Conservation (phyloP, 192 early-diverging fungal genomes). For the Phlyctochytrium planicorne region DNA sequence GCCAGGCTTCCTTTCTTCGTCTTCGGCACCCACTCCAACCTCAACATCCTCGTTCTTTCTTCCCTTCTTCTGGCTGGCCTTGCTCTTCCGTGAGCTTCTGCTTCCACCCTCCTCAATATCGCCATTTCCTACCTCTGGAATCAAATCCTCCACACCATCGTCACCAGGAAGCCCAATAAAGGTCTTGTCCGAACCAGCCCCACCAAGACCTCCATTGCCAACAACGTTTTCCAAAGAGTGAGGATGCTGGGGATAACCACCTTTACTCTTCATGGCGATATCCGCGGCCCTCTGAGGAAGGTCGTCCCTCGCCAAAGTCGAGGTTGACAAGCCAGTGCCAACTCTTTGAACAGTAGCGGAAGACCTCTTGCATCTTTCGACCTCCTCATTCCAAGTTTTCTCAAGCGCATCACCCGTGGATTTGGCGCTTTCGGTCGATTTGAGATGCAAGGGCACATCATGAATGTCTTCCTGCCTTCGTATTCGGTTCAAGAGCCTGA, state of each 20-base stretch:
- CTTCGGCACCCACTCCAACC: neutral
- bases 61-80: neutral
- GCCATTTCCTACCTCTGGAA: neutral
- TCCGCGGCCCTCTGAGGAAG: no score
- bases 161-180: neutral
- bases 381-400: slow-evolving; percentile 49
- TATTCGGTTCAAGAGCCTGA: slow-evolving; percentile 42
- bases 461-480: slow-evolving; percentile 32
- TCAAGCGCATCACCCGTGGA: slow-evolving; percentile 54
- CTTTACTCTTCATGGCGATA: neutral
- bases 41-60: neutral
- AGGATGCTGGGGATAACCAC: neutral
- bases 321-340: neutral
- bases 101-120: neutral
- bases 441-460: slow-evolving; percentile 52
- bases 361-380: slow-evolving; percentile 36
- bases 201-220: neutral
- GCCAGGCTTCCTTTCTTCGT: no score
- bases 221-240: neutral
- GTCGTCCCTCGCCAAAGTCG: no score
- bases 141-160: neutral
- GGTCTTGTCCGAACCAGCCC: neutral
- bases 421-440: slow-evolving; percentile 54
- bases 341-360: neutral
- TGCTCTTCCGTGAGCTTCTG: no score